Evolutionary conservation across 192 early-diverging fungal genomes (phyloP).

Genomic region (Lunasporangiospora selenospora): DNA sequence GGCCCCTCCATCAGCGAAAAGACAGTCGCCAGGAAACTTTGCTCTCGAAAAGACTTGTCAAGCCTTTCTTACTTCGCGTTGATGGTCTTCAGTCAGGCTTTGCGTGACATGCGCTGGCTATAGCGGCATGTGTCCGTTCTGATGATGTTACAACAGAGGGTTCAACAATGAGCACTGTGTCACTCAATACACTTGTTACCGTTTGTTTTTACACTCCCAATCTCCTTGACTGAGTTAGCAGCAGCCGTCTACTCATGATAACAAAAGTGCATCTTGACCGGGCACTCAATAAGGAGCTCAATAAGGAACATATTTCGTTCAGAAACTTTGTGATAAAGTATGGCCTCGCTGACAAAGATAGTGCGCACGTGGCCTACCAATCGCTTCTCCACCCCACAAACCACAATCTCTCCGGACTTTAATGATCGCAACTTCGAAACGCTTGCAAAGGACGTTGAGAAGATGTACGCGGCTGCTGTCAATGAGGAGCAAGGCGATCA

Average conservation of each 20-base stretch:
- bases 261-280: background rate
- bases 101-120: conserved; percentile 8
- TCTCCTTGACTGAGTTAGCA: background rate
- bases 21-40: too few relatives aligned
- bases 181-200: conserved; percentile 6
- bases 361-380: conserved; percentile 19
- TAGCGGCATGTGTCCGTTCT: conserved; percentile 7
- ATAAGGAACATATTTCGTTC: conserved; percentile 16
- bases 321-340: conserved; percentile 19
- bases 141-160: background rate
- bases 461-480: background rate
- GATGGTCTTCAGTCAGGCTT: conserved; percentile 27
- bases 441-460: conserved; percentile 24
- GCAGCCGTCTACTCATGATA: background rate
- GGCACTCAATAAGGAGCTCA: conserved; percentile 7
- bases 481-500: background rate
- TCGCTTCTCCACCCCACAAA: conserved; percentile 20
- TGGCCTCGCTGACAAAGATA: conserved; percentile 6
- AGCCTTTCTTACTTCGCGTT: too few relatives aligned
- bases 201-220: conserved; percentile 1
- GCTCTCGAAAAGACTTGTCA: too few relatives aligned
- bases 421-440: conserved; percentile 23
- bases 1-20: too few relatives aligned
- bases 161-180: background rate
- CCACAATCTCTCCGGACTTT: conserved; percentile 1